A percentile compares a stretch with the other conserved stretches of the same genome.
These are phyloP conservation scores for Termitomyces sp. DNA, from an alignment of 768 basidiomycete genomes.

Conservation along the genomic window DNA sequence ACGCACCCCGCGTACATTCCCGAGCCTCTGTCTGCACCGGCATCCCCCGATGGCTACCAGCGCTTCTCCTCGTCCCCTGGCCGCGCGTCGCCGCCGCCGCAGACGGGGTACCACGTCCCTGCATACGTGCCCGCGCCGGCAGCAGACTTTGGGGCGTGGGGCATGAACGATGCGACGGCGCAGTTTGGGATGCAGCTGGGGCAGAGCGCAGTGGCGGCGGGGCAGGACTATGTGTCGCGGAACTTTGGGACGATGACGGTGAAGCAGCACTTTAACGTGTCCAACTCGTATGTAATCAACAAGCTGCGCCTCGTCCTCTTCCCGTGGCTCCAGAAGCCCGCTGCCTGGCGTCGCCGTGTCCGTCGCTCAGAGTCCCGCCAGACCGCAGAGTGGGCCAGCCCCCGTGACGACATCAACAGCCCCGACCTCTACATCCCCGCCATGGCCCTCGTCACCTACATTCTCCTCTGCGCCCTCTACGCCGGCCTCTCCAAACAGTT, in stretches of 20 bases:
- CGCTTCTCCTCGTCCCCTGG: slow-evolving; percentile 61
- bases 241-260: slow-evolving; percentile 36
- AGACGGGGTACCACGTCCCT: slow-evolving; percentile 33
- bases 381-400: slow-evolving; percentile 73
- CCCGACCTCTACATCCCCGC: slow-evolving; percentile 97
- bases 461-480: slow-evolving; percentile 81
- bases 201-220: slow-evolving; percentile 84
- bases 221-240: slow-evolving; percentile 93
- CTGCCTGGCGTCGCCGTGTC: slow-evolving; percentile 56
- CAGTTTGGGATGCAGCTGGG: slow-evolving; percentile 97
- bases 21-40: slow-evolving; percentile 73
- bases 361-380: slow-evolving; percentile 58
- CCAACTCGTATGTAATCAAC: slow-evolving; percentile 89
- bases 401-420: slow-evolving; percentile 90
- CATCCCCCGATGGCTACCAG: slow-evolving; percentile 70
- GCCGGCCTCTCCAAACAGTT: slow-evolving; percentile 81
- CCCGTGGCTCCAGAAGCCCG: slow-evolving; percentile 90
- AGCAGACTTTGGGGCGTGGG: slow-evolving; percentile 67
- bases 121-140: slow-evolving; percentile 29
- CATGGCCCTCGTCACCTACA: slow-evolving; percentile 96
- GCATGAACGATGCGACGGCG: slow-evolving; percentile 88
- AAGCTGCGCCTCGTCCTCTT: slow-evolving; percentile 89
- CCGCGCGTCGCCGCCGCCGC: slow-evolving; percentile 27
- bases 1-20: slow-evolving; percentile 85
- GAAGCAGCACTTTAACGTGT: slow-evolving; percentile 71